These are phyloP conservation scores for Apodospora peruviana DNA, from an alignment of 495 filamentous ascomycete genomes.

Conservation along the genomic window DNA sequence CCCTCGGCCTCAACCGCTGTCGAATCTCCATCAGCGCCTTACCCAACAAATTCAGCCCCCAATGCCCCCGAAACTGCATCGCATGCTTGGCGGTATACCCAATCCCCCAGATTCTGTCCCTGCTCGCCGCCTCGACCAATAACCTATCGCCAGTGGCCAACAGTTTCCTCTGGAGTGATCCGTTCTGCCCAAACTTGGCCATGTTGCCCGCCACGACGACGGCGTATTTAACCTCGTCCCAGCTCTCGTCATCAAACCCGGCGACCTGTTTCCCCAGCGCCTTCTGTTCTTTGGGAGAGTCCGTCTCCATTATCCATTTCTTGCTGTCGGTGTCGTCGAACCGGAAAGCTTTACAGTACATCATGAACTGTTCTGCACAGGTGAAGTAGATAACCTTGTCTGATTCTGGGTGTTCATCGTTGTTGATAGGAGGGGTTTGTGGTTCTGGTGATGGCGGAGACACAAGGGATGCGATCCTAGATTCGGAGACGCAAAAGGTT, in stretches of 20 bases:
- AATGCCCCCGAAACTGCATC: constrained; percentile 14
- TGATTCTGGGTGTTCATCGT: constrained; percentile 7
- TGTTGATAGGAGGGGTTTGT: constrained; percentile 13
- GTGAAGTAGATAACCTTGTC: constrained; percentile 18
- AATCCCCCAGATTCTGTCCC: constrained; percentile 31
- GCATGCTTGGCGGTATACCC: constrained; percentile 27
- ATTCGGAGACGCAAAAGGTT: constrained; percentile 20
- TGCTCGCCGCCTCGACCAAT: constrained; percentile 24
- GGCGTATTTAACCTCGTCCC: constrained; percentile 24
- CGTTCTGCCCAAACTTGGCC: constrained; percentile 29
- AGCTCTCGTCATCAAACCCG: constrained; percentile 18
- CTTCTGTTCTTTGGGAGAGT: constrained; percentile 25
- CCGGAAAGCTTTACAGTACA: constrained; percentile 31
- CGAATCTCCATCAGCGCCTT: constrained; percentile 27
- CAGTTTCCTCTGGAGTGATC: constrained; percentile 20
- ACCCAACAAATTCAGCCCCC: constrained; percentile 27
- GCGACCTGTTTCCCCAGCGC: constrained; percentile 19
- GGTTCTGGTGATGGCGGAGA: not conserved
- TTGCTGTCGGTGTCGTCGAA: constrained; percentile 22
- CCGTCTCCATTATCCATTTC: constrained; percentile 15
- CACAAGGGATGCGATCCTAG: constrained; percentile 18
- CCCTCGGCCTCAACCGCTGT: constrained; percentile 17
- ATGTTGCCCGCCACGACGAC: constrained; percentile 26
- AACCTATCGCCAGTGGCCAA: constrained; percentile 23
- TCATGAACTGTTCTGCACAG: constrained; percentile 34